Evolutionary conservation across 106 monocot genomes (phyloP).

Genomic region (Dioscorea dumetorum): DNA sequence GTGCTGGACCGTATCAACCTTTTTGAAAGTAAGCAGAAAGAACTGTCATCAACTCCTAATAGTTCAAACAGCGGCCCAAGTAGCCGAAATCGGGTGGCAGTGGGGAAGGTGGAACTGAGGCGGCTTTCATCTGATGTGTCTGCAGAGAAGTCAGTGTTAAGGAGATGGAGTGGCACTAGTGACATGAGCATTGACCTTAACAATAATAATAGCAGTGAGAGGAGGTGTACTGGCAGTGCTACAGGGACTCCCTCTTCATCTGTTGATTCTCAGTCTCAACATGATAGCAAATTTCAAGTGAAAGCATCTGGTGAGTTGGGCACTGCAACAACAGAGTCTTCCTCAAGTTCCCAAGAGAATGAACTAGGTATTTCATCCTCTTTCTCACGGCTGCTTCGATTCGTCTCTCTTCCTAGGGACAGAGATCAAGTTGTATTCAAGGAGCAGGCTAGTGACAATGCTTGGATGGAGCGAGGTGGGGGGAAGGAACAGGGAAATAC

Average conservation of each 20-base stretch:
- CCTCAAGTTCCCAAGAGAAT: slow-evolving; percentile 20
- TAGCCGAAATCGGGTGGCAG: slow-evolving; percentile 17
- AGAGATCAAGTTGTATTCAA: slow-evolving; percentile 9
- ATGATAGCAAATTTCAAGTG: slow-evolving; percentile 19
- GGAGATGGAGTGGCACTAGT: slow-evolving; percentile 95
- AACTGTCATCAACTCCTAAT: slow-evolving; percentile 28
- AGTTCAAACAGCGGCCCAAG: slow-evolving; percentile 9
- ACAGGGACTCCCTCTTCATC: slow-evolving; percentile 55
- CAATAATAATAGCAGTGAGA: slow-evolving; percentile 33
- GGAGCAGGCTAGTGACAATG: slow-evolving; percentile 6
- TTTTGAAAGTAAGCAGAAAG: slow-evolving; percentile 89
- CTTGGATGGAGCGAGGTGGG: neutral
- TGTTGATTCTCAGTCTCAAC: slow-evolving; percentile 16
- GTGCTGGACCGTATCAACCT: slow-evolving; percentile 91
- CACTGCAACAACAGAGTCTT: slow-evolving; percentile 30
- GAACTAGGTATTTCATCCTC: neutral
- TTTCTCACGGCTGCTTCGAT: slow-evolving; percentile 19
- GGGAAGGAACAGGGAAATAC: slow-evolving; percentile 1
- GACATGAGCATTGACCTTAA: slow-evolving; percentile 92
- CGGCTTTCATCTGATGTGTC: slow-evolving; percentile 72
- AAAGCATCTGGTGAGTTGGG: slow-evolving; percentile 25
- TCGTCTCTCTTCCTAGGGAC: slow-evolving; percentile 1
- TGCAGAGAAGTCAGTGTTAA: slow-evolving; percentile 70
- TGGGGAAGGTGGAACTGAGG: slow-evolving; percentile 56
- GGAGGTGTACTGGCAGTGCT: slow-evolving; percentile 40